Base-by-base conservation (phyloP, 73 alveolate genomes). In the Paramecium sexaurelia region DNA sequence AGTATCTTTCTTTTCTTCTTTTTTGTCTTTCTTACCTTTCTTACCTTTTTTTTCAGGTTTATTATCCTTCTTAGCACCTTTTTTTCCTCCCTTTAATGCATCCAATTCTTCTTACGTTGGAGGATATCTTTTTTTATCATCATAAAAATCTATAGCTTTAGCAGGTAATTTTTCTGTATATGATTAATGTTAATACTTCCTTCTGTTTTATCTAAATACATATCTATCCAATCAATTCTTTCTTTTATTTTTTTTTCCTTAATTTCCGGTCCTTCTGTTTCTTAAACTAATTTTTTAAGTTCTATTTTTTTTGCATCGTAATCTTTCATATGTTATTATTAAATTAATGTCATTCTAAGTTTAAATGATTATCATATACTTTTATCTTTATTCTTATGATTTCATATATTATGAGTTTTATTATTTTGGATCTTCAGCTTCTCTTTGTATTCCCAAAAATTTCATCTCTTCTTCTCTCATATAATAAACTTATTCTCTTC, bases 261-360 rank as follows among this genome's bases (percentile, higher is more conserved):
- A 41, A 96, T 95, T 68, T 96, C 99, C 5, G 97, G 96, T 36
- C 99, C 99, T 92, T 96, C 98, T 66, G 95, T 94, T 40, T 95
- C 95, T 20, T 85, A 87, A 51, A 96, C 97, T 2, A 92, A 91
- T 9, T 85, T 95, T 92, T 96, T 95, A 55, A 94, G 47, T 36
- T 95, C 97, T 29, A 94, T 95, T 82, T 89, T 84, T 57, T 94
- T 98, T 39, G 78, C 92, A 27, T 94, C 93, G 71, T 92, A 96
- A 20, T 94, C 95, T 29, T 94, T 84, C 85, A 55, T 45, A 75
- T 91, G 94, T 45, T 95, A 85, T 61, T 78, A 33, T 67, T 92
- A 24, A 41, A 69, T 88, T 15, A 56, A 37, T 41, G 78, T 88
- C 94, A 88, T 88, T 78, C 87, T 73, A 73, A 36, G 5, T 13